A percentile compares a stretch with the other conserved stretches of the same genome.
These are phyloP conservation scores for Rosa persica DNA, from an alignment of 306 rosid genomes.

Conservation along the genomic window DNA sequence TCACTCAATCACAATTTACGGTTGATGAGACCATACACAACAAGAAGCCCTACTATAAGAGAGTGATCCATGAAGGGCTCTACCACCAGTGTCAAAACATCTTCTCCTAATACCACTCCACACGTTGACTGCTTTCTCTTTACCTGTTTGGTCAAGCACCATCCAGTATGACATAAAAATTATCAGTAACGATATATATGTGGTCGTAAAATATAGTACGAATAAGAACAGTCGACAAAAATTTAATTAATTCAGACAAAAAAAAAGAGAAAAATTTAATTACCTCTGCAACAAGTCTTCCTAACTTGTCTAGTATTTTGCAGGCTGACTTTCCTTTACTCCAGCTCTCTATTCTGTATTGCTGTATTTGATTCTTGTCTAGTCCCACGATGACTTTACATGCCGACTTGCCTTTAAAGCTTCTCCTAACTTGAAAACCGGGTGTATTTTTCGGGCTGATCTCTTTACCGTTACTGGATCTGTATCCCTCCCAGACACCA, in stretches of 20 bases:
- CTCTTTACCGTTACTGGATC: conserved; percentile 31
- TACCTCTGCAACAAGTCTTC: conserved; percentile 60
- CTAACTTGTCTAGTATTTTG: conserved; percentile 53
- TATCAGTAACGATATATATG: not conserved
- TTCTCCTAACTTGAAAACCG: conserved; percentile 47
- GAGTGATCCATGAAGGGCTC: conserved; percentile 61
- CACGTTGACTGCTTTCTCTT: conserved; percentile 55
- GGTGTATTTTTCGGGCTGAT: conserved; percentile 32
- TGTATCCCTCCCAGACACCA: conserved; percentile 64
- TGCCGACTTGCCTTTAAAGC: conserved; percentile 36
- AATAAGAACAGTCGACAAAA: not conserved
- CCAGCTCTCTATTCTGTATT: conserved; percentile 47
- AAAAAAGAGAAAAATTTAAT: not conserved
- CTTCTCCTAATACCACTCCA: conserved; percentile 69
- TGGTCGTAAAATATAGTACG: not conserved
- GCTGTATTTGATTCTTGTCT: conserved; percentile 43
- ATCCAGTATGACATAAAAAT: not conserved
- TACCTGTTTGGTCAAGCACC: conserved; percentile 37
- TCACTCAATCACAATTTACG: conserved; percentile 37
- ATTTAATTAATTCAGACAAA: no score
- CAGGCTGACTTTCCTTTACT: conserved; percentile 35
- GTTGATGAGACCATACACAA: conserved; percentile 54
- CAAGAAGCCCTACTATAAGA: conserved; percentile 64
- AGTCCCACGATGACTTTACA: conserved; percentile 48
- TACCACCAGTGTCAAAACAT: conserved; percentile 68